A percentile compares a stretch with the other conserved stretches of the same genome.
These are phyloP conservation scores for Coniella vitis DNA, from an alignment of 2,329 filamentous ascomycete genomes.

Conservation along the genomic window DNA sequence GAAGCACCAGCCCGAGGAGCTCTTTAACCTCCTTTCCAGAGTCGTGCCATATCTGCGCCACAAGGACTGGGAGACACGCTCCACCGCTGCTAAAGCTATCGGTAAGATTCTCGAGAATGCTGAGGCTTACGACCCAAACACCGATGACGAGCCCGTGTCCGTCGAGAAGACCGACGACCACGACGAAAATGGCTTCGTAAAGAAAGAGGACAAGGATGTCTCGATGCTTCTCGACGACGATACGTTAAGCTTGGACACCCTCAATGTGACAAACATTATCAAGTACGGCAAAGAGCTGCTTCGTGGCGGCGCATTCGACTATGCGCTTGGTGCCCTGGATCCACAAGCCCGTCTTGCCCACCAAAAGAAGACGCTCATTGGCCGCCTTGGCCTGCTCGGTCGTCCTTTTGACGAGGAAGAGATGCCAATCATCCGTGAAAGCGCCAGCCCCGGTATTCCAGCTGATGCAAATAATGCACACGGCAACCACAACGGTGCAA, in stretches of 20 bases:
- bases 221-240: slow-evolving; percentile 45
- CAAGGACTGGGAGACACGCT: slow-evolving; percentile 95
- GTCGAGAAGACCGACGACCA: slow-evolving; percentile 36
- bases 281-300: slow-evolving; percentile 78
- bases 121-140: slow-evolving; percentile 80
- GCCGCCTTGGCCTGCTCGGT: slow-evolving; percentile 76
- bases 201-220: slow-evolving; percentile 36
- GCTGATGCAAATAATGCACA: slow-evolving; percentile 32
- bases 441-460: slow-evolving; percentile 39
- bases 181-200: slow-evolving; percentile 34
- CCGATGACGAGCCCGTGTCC: slow-evolving; percentile 50
- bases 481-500: slow-evolving; percentile 26
- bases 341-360: slow-evolving; percentile 73
- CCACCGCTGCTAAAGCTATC: slow-evolving; percentile 86
- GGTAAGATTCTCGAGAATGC: slow-evolving; percentile 91
- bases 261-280: slow-evolving; percentile 75
- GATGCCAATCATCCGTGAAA: slow-evolving; percentile 57
- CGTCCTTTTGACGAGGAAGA: slow-evolving; percentile 82
- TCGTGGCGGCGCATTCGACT: slow-evolving; percentile 81
- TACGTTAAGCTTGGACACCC: slow-evolving; percentile 61
- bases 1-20: slow-evolving; percentile 93
- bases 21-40: slow-evolving; percentile 88
- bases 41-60: slow-evolving; percentile 94
- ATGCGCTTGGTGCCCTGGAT: slow-evolving; percentile 72
- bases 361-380: slow-evolving; percentile 81